Evolutionary conservation across 352 stramenopile genomes (phyloP), one percentile per base, ranked within the genome.

Genomic region (Phytophthora tentaculata): DNA sequence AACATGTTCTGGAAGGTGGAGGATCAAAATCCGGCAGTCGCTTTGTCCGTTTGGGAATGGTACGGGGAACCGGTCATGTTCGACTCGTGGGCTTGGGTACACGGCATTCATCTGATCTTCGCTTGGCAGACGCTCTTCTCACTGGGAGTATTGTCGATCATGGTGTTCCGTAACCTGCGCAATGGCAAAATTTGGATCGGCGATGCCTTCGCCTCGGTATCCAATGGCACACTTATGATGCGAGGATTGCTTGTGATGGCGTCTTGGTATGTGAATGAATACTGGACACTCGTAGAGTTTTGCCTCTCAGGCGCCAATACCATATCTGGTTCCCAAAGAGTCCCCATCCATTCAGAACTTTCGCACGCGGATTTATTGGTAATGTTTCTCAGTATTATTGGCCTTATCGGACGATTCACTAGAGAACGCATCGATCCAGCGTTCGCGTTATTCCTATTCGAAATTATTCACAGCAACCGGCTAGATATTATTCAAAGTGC

Each of bases 61-160:
- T 51, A 68, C 3, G 73, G 70, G 0, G 56, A 69, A 14, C 49
- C 72, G 0, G 56, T 79, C n/a, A 70, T 84, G 16, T 69, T 67
- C 8, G 76, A 88, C 61, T 75, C 67, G 7, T 88, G 79, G 79
- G 69, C 72, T 1, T 86, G 77, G 77, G 72, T 72, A 10, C 79
- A 82, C 39, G 56, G 67, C 23, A 61, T 83, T 5, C 77, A 86
- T 44, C 4, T 75, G 2, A 41, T 75, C 17, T 80, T 86, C 23
- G 74, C 69, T 1, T 57, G 55, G 22, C 50, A 72, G 39, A 72
- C 63, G 2, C 19, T 80, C 13, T 67, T 80, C n/a, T 65, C 69
- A 2, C 50, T 81, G 0, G 14, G 61, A 0, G 51, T 83, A 0
- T 48, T 86, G 1, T 59, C 69, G 4, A 51, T 86, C n/a, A 44